phyloP scores from a whole-genome alignment of 2,329 filamentous ascomycete species.

The Alternaria angustiovoidea region DNA sequence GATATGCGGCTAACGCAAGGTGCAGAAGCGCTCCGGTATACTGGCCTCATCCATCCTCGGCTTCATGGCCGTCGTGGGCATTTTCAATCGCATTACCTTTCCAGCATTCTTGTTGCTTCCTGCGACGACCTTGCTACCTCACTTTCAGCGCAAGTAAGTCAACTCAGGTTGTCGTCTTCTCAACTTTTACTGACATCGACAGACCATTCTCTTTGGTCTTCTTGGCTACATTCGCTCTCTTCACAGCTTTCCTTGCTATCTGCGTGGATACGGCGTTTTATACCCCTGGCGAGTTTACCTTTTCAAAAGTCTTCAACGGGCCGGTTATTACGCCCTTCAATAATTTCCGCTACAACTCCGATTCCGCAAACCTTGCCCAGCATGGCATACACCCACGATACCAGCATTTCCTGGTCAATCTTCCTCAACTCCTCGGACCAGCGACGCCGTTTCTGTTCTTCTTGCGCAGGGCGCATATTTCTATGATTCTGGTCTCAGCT shows the following conservation, averaged over 20 bases:
- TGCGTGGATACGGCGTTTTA: constrained; percentile 89
- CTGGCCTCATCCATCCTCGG: constrained; percentile 80
- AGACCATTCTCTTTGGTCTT: constrained; percentile 68
- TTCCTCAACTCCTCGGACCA: constrained; percentile 62
- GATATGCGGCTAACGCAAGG: constrained; percentile 43
- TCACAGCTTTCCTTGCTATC: constrained; percentile 77
- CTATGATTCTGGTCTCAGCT: constrained; percentile 74
- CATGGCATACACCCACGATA: constrained; percentile 63
- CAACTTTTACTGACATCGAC: constrained; percentile 12
- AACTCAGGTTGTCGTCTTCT: background rate
- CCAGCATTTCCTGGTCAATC: constrained; percentile 61
- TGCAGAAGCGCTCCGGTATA: constrained; percentile 75
- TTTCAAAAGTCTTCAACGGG: constrained; percentile 68
- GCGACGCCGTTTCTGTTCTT: constrained; percentile 58
- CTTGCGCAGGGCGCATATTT: constrained; percentile 59
- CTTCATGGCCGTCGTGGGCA: constrained; percentile 80
- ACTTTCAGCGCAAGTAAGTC: constrained; percentile 80
- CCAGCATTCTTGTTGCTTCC: constrained; percentile 90
- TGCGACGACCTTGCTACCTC: constrained; percentile 80
- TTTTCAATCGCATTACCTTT: constrained; percentile 98
- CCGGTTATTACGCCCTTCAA: constrained; percentile 62
- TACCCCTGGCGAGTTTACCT: constrained; percentile 65
- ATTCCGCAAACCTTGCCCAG: constrained; percentile 58
- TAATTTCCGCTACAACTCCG: constrained; percentile 61
- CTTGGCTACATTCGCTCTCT: constrained; percentile 69